Evolutionary conservation across 306 rosid species (phyloP).

Genomic region (Malus sylvestris): DNA sequence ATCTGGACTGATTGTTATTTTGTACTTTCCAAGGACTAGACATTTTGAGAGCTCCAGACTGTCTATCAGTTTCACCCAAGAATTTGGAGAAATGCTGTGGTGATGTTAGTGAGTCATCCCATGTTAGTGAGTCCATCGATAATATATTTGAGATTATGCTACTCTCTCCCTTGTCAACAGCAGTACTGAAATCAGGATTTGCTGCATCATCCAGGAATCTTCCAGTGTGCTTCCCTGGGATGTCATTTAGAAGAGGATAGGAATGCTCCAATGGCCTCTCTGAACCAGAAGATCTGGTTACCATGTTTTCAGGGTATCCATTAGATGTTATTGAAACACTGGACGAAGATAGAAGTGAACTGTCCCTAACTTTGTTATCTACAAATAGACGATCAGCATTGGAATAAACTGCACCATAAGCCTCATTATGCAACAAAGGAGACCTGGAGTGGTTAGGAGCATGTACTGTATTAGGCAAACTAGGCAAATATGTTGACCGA

Average conservation of each 20-base stretch:
- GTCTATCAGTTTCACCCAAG: conserved; percentile 52
- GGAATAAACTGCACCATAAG: conserved; percentile 24
- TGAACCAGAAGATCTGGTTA: conserved; percentile 34
- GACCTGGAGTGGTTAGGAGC: conserved; percentile 30
- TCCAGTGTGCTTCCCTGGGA: conserved; percentile 32
- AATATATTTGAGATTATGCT: conserved; percentile 89
- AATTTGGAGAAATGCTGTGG: conserved; percentile 54
- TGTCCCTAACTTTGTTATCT: conserved; percentile 32
- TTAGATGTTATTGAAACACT: conserved; percentile 29
- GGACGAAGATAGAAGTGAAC: conserved; percentile 31
- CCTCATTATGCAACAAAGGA: conserved; percentile 32
- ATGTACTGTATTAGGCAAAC: conserved; percentile 30
- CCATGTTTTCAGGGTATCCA: conserved; percentile 45
- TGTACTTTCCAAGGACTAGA: conserved; percentile 68
- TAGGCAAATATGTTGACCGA: conserved; percentile 42
- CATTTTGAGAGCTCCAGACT: conserved; percentile 30
- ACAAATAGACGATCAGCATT: conserved; percentile 34
- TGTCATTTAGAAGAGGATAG: conserved; percentile 38
- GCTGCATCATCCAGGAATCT: conserved; percentile 37
- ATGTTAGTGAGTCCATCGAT: conserved; percentile 65
- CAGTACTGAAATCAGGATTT: conserved; percentile 30
- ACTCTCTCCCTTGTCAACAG: conserved; percentile 69
- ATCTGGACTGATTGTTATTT: conserved; percentile 71
- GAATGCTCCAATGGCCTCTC: conserved; percentile 31
- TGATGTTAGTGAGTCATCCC: conserved; percentile 64